phyloP scores from a whole-genome alignment of 208 protist genomes.

The Leishmania lainsoni region DNA sequence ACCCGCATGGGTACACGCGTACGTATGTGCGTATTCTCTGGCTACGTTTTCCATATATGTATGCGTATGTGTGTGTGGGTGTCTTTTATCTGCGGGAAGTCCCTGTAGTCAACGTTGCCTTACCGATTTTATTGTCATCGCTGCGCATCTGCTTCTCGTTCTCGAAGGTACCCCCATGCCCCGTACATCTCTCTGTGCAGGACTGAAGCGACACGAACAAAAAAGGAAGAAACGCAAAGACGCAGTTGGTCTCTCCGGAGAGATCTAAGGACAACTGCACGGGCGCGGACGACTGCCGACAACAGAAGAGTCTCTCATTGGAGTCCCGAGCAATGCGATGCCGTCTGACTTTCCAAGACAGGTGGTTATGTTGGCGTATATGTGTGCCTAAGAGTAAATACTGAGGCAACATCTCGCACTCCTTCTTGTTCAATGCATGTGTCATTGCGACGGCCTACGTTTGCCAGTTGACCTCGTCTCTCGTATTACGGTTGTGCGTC shows the following conservation, averaged over 20 bases:
- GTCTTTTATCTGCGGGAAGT: background rate
- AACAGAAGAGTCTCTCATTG: background rate
- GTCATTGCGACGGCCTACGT: background rate
- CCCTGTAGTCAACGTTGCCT: background rate
- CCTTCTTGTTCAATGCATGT: background rate
- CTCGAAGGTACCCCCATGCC: background rate
- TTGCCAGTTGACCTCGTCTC: background rate
- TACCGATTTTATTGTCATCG: background rate
- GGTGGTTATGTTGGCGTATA: background rate
- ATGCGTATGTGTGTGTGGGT: background rate
- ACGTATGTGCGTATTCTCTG: background rate
- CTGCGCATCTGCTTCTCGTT: constrained; percentile 3
- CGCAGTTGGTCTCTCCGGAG: background rate
- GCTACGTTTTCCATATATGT: background rate
- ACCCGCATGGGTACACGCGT: background rate
- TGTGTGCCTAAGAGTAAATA: background rate
- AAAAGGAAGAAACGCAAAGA: background rate
- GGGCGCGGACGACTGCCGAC: too few species aligned
- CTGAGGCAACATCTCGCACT: background rate
- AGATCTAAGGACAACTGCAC: background rate
- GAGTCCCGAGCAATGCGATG: background rate
- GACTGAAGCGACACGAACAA: background rate
- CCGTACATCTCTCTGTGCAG: background rate
- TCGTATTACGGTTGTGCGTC: background rate
- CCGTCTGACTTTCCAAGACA: background rate